phyloP scores from a whole-genome alignment of 192 early-diverging fungal genomes.

The Geranomyces michiganensis region DNA sequence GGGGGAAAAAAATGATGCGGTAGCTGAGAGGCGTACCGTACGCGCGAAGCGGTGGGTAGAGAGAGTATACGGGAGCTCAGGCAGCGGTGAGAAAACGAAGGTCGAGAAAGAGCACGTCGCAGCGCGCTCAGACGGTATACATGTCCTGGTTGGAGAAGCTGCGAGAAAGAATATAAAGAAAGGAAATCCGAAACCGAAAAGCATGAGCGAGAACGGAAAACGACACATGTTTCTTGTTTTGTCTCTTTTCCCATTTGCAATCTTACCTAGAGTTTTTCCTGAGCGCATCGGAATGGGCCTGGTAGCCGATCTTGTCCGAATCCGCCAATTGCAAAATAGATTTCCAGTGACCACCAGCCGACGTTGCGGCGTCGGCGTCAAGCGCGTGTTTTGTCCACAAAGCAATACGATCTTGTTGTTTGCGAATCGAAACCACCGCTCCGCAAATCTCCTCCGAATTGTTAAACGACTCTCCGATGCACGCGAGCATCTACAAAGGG shows the following conservation, averaged over 20 bases:
- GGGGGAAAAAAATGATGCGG: too few species aligned
- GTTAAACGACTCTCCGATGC: conserved; percentile 83
- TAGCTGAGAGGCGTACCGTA: too few species aligned
- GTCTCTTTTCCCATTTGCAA: too few species aligned
- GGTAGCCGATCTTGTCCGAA: conserved; percentile 40
- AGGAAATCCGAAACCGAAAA: background rate
- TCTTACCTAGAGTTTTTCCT: conserved; percentile 29
- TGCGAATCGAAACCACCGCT: conserved; percentile 88
- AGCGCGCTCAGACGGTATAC: conserved; percentile 16
- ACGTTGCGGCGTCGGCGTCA: background rate
- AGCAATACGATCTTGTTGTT: conserved; percentile 77
- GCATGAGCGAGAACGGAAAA: too few species aligned
- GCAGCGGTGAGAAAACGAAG: too few species aligned
- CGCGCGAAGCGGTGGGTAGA: too few species aligned
- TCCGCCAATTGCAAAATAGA: conserved; percentile 19
- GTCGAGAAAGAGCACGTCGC: too few species aligned
- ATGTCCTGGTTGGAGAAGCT: conserved; percentile 23
- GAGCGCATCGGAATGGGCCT: conserved; percentile 42
- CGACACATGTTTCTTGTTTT: too few species aligned
- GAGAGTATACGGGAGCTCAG: too few species aligned
- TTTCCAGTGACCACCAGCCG: conserved; percentile 28
- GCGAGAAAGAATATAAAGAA: background rate
- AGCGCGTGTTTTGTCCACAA: conserved; percentile 62
- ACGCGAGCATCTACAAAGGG: conserved; percentile 69
- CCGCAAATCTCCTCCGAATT: conserved; percentile 85